phyloP scores from a whole-genome alignment of 805 yeast species.

The Komagataella pastoris region DNA sequence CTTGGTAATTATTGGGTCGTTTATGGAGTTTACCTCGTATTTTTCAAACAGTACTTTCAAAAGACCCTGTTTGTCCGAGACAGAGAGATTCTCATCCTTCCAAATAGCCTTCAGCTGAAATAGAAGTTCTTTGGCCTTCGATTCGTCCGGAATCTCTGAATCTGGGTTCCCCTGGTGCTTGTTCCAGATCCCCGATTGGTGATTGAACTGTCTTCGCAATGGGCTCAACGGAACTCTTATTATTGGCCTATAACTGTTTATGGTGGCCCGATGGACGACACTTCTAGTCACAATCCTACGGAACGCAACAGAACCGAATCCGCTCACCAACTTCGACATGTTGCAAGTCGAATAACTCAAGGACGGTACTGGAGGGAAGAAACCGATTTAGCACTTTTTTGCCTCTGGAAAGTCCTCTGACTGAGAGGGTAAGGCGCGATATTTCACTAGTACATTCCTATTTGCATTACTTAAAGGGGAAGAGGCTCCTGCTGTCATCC shows the following conservation, averaged over 20 bases:
- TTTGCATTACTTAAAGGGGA: neutral
- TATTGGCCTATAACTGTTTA: neutral
- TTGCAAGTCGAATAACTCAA: neutral
- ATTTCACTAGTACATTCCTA: neutral
- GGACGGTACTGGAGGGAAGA: neutral
- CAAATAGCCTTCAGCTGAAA: neutral
- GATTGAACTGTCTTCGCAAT: neutral
- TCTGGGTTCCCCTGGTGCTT: neutral
- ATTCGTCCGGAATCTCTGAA: neutral
- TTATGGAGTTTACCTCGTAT: neutral
- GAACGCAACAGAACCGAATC: neutral
- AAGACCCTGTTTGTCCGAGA: neutral
- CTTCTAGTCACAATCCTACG: neutral
- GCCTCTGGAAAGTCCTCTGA: neutral
- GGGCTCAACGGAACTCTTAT: neutral
- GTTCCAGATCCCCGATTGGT: neutral
- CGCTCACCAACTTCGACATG: neutral
- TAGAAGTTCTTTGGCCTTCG: neutral
- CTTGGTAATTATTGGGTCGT: constrained; percentile 1
- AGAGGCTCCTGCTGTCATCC: neutral
- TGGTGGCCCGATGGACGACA: neutral
- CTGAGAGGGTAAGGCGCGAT: neutral
- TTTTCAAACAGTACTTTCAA: neutral
- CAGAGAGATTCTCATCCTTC: constrained; percentile 1
- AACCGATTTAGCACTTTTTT: neutral